phyloP scores from a whole-genome alignment of 768 basidiomycete species.

The Amanita phalloides region DNA sequence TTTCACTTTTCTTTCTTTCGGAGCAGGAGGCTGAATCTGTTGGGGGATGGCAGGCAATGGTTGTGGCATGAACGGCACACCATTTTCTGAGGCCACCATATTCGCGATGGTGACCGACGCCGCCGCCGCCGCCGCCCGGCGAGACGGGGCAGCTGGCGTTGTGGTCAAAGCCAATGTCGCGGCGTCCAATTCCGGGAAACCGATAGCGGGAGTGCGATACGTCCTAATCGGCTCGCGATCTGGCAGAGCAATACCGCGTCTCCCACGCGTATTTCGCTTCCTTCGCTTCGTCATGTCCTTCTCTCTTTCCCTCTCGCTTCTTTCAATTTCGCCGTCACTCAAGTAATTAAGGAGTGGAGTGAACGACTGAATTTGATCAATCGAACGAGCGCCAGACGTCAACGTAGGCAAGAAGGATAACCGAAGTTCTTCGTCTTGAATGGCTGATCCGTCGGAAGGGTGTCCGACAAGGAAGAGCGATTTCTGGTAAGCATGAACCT shows the following conservation, averaged over 20 bases:
- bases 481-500: conserved; percentile 85
- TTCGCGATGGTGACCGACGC: conserved; percentile 80
- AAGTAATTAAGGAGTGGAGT: conserved; percentile 88
- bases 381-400: conserved; percentile 54
- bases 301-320: conserved; percentile 87
- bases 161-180: conserved; percentile 57
- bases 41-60: conserved; percentile 23
- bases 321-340: conserved; percentile 81
- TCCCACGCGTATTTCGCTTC: conserved; percentile 74
- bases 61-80: conserved; percentile 46
- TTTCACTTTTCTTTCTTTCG: conserved; percentile 23
- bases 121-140: conserved; percentile 80
- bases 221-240: conserved; percentile 92
- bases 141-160: conserved; percentile 56
- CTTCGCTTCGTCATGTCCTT: conserved; percentile 83
- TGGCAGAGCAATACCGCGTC: conserved; percentile 73
- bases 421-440: conserved; percentile 87
- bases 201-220: conserved; percentile 80
- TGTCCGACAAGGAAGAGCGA: conserved; percentile 87
- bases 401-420: conserved; percentile 84
- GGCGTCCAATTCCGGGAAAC: conserved; percentile 71
- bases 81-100: conserved; percentile 90
- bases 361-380: conserved; percentile 68
- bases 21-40: conserved; percentile 17
- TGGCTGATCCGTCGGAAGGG: conserved; percentile 62